Conservation (phyloP, 345 rosid species). For the Excoecaria cochinchinensis region DNA sequence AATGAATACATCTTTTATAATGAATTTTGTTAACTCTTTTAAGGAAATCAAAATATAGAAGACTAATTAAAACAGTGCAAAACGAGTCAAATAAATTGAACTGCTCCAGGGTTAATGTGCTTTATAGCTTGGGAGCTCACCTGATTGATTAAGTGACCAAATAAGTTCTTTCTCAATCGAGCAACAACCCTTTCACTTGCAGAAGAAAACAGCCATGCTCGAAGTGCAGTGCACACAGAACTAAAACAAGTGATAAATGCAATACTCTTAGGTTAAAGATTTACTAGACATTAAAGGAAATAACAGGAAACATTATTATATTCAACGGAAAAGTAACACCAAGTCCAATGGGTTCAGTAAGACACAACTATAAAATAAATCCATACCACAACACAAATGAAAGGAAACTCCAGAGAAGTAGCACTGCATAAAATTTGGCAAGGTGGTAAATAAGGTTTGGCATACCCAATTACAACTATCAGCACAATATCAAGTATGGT, state of each 20-base stretch:
- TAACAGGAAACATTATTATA: not conserved
- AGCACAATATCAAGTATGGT: conserved; percentile 42
- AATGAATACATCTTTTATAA: not conserved
- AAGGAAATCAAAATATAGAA: not conserved
- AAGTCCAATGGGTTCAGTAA: not conserved
- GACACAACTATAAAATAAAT: no score
- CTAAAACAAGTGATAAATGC: conserved; percentile 20
- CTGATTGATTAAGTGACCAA: conserved; percentile 47
- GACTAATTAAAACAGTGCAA: not conserved
- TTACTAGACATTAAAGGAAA: not conserved
- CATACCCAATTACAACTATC: conserved; percentile 43
- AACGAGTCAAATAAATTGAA: not conserved
- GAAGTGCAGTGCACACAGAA: conserved; percentile 48
- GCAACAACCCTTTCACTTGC: conserved; percentile 57
- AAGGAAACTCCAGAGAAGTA: not conserved
- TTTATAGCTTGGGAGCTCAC: conserved; percentile 22
- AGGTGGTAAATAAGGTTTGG: not conserved
- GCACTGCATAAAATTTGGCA: not conserved
- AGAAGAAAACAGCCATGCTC: conserved; percentile 47
- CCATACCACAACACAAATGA: not conserved
- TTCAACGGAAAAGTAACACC: not conserved
- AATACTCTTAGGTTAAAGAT: not conserved
- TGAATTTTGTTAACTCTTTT: not conserved
- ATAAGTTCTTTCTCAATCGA: conserved; percentile 46
- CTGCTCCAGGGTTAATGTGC: not conserved